Evolutionary conservation across 1,284 basidiomycete genomes (phyloP).

Genomic region (Phaffia rhodozyma): DNA sequence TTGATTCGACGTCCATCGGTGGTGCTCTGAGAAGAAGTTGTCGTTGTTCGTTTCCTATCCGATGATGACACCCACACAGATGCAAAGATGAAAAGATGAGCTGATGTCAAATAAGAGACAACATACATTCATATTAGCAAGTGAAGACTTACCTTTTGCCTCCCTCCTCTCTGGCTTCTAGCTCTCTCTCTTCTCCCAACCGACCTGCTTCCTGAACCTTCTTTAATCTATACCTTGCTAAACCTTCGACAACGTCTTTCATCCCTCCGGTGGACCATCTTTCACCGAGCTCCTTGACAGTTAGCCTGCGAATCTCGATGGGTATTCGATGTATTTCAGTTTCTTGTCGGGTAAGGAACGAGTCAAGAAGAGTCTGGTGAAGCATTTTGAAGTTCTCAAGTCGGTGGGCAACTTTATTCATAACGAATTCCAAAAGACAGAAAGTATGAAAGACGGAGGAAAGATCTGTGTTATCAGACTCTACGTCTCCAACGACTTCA

Average conservation of each 20-base stretch:
- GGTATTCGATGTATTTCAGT: slow-evolving; percentile 34
- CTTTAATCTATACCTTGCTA: slow-evolving; percentile 28
- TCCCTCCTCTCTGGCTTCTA: slow-evolving; percentile 22
- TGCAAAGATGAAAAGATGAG: background rate
- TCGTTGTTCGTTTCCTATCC: slow-evolving; percentile 9
- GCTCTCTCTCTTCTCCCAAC: slow-evolving; percentile 23
- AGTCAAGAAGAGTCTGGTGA: slow-evolving; percentile 27
- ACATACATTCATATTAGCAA: background rate
- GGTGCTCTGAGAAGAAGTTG: background rate
- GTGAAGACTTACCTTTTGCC: background rate
- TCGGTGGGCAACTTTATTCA: slow-evolving; percentile 26
- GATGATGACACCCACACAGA: too few relatives aligned
- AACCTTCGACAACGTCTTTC: slow-evolving; percentile 16
- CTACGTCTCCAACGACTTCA: too few relatives aligned
- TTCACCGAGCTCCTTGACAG: slow-evolving; percentile 30
- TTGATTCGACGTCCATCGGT: background rate
- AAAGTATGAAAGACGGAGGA: background rate
- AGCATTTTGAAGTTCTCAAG: slow-evolving; percentile 24
- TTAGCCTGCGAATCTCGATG: slow-evolving; percentile 29
- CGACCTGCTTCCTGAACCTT: slow-evolving; percentile 22
- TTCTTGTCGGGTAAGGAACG: slow-evolving; percentile 31
- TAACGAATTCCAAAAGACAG: slow-evolving; percentile 11
- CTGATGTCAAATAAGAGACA: too few relatives aligned
- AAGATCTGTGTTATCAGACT: background rate
- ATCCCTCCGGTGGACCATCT: slow-evolving; percentile 33